Conservation (phyloP, 345 rosid species). For the Pistacia vera region DNA sequence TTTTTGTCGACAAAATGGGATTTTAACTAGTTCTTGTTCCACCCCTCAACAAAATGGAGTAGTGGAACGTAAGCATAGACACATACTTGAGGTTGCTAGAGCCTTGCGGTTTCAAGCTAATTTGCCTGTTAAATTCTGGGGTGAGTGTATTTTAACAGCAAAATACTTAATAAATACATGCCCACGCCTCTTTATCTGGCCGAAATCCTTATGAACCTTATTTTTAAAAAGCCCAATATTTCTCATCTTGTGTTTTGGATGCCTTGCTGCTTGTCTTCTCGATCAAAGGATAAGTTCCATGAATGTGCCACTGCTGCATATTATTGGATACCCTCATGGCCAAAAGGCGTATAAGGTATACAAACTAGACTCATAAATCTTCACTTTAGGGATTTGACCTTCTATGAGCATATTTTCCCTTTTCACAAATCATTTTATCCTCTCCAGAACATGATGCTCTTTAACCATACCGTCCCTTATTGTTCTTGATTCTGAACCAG, state of each 20-base stretch:
- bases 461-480: neutral
- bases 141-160: neutral
- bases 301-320: neutral
- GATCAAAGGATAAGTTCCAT: neutral
- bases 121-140: no score
- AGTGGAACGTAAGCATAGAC: no score
- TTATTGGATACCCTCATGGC: neutral
- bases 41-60: neutral
- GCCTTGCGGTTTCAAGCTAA: no score
- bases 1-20: neutral
- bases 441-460: no score
- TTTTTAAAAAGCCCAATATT: neutral
- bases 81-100: no score
- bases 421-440: no score
- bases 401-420: no score
- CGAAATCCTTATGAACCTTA: neutral
- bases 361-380: neutral
- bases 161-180: neutral
- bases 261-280: neutral
- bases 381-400: neutral
- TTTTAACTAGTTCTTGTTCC: neutral
- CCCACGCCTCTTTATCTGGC: neutral
- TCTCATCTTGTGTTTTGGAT: neutral
- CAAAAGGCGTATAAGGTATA: constrained; percentile 4
- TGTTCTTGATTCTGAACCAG: neutral